Base-by-base conservation (phyloP, 2,329 filamentous ascomycete genomes). In the Metarhizium guizhouense region DNA sequence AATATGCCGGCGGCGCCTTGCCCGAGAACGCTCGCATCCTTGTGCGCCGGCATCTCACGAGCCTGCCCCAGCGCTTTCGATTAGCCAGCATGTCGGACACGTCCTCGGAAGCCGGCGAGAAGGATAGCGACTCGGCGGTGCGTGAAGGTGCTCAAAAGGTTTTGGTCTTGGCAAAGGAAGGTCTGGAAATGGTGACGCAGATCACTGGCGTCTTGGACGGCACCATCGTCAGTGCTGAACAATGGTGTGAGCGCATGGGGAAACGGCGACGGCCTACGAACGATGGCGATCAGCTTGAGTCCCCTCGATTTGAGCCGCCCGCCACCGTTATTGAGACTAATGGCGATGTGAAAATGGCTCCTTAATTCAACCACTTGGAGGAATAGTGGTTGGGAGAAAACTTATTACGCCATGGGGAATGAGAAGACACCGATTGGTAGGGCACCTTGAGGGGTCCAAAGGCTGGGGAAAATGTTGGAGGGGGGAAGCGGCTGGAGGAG, bases 131-230 rank as follows among this genome's bases (percentile, higher is more conserved):
- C 51, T 67, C 67, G 8, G 68, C 68, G 16, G 58, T 73, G 10
- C 66, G 69, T 20, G 79, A 85, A 30, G 78, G 78, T 53, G 91
- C 90, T 0, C 86, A 91, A 62, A 81, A 87, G 45, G 91, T 95
- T 55, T 74, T 97, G 13, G 84, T 94, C 1, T 83, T 97, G 53
- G 93, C 93, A 6, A 88, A 87, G 64, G 93, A 97, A 68, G 90
- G 92, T 0, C 76, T 97, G 14, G 91, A 96, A 63, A 96, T 97
- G 87, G 91, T 97, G 79, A 82, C 84, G 1, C 91, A 96, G 68
- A 90, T 99, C 52, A 94, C 86, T 45, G 84, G 86, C 5, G 89
- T 96, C 2, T 80, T 97, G 8, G 89, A 95, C 62, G 88, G 90
- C 54, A 97, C 94, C 0, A 87, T 97, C 54, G 82, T 88, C 55